A percentile compares a stretch with the other conserved stretches of the same genome.
Evolutionary conservation across 129 eudicot genomes (phyloP).

Genomic region (Flaveria sonorensis): DNA sequence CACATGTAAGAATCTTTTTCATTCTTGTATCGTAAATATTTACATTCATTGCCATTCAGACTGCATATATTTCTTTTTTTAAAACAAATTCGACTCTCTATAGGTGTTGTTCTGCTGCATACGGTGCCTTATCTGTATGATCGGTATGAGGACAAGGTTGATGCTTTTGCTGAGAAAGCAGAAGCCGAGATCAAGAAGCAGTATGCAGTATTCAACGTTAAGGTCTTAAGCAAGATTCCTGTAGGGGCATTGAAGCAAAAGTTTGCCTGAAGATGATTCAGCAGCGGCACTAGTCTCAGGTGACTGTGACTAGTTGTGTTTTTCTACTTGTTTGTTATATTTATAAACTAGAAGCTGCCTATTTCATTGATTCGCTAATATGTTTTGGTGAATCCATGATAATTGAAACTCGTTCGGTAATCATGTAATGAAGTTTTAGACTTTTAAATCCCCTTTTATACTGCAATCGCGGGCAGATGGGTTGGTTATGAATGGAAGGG

Average conservation of each 20-base stretch:
- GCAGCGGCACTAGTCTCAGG: constrained; percentile 13
- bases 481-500: constrained; percentile 33
- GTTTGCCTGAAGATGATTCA: constrained; percentile 28
- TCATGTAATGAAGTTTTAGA: constrained; percentile 40
- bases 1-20: constrained; percentile 50
- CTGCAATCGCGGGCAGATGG: constrained; percentile 4
- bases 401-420: constrained; percentile 34
- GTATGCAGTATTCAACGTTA: constrained; percentile 65
- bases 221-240: constrained; percentile 85
- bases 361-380: constrained; percentile 26
- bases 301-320: constrained; percentile 25
- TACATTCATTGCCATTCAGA: neutral
- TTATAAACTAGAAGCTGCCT: constrained; percentile 31
- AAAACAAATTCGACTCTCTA: neutral
- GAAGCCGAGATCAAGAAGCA: constrained; percentile 78
- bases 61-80: neutral
- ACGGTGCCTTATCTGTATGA: constrained; percentile 82
- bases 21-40: neutral
- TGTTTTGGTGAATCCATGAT: constrained; percentile 27
- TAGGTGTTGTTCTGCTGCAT: constrained; percentile 70
- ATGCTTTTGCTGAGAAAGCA: constrained; percentile 78
- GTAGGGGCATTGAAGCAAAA: constrained; percentile 63
- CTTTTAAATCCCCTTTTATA: constrained; percentile 23
- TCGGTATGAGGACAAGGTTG: constrained; percentile 77
- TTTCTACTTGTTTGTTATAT: constrained; percentile 44